phyloP scores from a whole-genome alignment of 2,329 filamentous ascomycete species.

The Leptographium lundbergii region DNA sequence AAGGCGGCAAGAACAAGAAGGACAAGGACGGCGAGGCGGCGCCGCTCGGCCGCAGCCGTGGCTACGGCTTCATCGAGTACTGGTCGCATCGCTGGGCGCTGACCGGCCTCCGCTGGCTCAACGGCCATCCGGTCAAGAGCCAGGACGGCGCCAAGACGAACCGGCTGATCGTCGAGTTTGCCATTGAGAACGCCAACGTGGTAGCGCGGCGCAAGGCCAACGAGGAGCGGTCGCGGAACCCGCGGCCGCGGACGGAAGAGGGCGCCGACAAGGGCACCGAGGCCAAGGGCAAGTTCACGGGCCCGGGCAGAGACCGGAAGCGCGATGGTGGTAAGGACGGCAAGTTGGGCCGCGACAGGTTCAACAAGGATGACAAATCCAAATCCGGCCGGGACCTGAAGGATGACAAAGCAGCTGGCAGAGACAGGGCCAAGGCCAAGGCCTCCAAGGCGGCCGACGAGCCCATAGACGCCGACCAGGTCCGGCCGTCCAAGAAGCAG shows the following conservation, averaged over 20 bases:
- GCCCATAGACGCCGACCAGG: conserved; percentile 1
- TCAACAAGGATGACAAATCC: no score
- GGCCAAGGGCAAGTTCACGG: conserved; percentile 13
- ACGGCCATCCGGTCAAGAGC: conserved; percentile 55
- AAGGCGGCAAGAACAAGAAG: conserved; percentile 42
- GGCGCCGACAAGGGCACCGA: conserved; percentile 16
- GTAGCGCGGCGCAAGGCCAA: conserved; percentile 62
- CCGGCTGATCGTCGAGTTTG: conserved; percentile 87
- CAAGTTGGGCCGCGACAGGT: no score
- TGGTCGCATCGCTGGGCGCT: conserved; percentile 84
- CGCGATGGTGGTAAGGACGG: no score
- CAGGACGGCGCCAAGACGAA: conserved; percentile 61
- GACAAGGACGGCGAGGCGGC: conserved; percentile 36
- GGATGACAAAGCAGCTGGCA: conserved; percentile 19
- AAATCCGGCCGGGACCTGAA: conserved; percentile 3
- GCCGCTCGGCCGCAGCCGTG: conserved; percentile 58
- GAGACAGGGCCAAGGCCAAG: conserved; percentile 13
- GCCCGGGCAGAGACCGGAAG: not conserved
- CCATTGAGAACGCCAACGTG: conserved; percentile 95
- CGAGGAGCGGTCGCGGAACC: conserved; percentile 31
- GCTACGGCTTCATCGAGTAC: conserved; percentile 97
- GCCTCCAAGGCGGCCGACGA: conserved; percentile 1
- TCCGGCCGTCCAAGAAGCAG: conserved; percentile 11
- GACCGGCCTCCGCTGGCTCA: conserved; percentile 90
- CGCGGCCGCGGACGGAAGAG: conserved; percentile 7